A percentile compares a stretch with the other conserved stretches of the same genome.
Evolutionary conservation across 179 eudicot genomes (phyloP).

Genomic region (Beta macrorhiza): DNA sequence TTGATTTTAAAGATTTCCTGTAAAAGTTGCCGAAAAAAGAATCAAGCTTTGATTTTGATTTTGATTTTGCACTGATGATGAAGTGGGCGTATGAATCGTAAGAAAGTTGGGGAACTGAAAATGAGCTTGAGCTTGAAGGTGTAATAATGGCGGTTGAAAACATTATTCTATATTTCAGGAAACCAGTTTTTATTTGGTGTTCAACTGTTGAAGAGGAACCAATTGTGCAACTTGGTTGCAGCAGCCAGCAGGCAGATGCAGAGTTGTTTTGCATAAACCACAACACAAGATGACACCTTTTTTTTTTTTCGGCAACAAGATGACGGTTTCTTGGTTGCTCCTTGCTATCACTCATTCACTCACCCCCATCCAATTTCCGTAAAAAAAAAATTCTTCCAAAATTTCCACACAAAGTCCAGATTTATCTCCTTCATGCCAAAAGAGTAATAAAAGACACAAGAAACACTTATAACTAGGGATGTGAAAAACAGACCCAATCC

Average conservation of each 20-base stretch:
- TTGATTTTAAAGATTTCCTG: slow-evolving; percentile 17
- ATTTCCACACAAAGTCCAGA: too few species aligned
- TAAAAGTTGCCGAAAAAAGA: not conserved
- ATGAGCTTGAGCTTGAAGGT: slow-evolving; percentile 15
- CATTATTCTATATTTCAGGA: slow-evolving; percentile 12
- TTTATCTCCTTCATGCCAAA: too few species aligned
- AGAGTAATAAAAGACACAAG: too few species aligned
- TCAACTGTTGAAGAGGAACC: not conserved
- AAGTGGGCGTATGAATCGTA: not conserved
- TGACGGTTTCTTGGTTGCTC: not conserved
- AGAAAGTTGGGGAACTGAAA: slow-evolving; percentile 4
- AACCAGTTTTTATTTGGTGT: too few species aligned
- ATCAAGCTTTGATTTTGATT: not conserved
- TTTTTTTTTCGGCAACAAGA: not conserved
- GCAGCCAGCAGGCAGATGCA: not conserved
- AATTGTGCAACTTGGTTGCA: not conserved
- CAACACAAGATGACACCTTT: too few species aligned
- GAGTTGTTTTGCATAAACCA: not conserved
- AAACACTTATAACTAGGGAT: too few species aligned
- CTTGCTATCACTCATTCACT: not conserved
- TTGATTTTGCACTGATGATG: slow-evolving; percentile 8
- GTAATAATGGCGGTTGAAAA: slow-evolving; percentile 17
- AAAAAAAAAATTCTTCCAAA: too few species aligned
- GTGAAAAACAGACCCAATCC: too few species aligned
- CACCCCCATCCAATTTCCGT: too few species aligned